phyloP scores from a whole-genome alignment of 2,329 filamentous ascomycete genomes.

The Colletotrichum lentis region DNA sequence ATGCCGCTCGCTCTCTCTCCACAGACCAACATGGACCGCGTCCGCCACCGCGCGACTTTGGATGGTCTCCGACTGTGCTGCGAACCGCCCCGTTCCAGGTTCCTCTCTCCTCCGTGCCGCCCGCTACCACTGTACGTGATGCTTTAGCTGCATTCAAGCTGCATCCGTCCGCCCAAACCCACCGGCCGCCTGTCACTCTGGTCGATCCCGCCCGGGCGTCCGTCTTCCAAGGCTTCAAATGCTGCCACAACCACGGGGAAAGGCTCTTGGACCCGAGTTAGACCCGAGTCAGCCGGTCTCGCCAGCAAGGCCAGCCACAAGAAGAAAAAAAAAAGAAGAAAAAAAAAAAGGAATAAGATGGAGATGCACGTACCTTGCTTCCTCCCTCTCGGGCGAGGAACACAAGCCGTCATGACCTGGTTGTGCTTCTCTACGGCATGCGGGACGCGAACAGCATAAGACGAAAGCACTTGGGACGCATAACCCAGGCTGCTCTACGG shows the following conservation, averaged over 20 bases:
- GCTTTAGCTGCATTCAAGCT: slow-evolving; percentile 17
- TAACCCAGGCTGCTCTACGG: not conserved
- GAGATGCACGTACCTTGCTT: slow-evolving; percentile 8
- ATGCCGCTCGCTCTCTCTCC: slow-evolving; percentile 9
- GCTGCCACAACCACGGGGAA: slow-evolving; percentile 16
- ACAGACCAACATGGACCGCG: slow-evolving; percentile 25
- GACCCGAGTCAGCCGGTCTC: slow-evolving; percentile 16
- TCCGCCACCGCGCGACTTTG: not conserved
- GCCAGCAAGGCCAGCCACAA: slow-evolving; percentile 2
- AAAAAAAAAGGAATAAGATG: no score
- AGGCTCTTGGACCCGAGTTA: slow-evolving; percentile 23
- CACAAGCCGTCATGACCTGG: not conserved
- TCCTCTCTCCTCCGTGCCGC: not conserved
- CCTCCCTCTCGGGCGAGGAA: not conserved
- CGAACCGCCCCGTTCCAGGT: not conserved
- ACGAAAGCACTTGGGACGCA: not conserved
- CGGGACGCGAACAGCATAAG: slow-evolving; percentile 1
- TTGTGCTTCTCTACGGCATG: not conserved
- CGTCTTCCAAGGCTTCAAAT: not conserved
- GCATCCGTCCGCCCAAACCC: slow-evolving; percentile 17
- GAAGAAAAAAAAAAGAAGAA: no score
- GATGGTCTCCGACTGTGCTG: slow-evolving; percentile 10
- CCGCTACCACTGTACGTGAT: slow-evolving; percentile 5
- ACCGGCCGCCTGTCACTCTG: slow-evolving; percentile 33
- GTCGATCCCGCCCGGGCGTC: slow-evolving; percentile 22